These are phyloP conservation scores for Cylindrodendrum hubeiense DNA, from an alignment of 2,329 filamentous ascomycete species.

Conservation along the genomic window DNA sequence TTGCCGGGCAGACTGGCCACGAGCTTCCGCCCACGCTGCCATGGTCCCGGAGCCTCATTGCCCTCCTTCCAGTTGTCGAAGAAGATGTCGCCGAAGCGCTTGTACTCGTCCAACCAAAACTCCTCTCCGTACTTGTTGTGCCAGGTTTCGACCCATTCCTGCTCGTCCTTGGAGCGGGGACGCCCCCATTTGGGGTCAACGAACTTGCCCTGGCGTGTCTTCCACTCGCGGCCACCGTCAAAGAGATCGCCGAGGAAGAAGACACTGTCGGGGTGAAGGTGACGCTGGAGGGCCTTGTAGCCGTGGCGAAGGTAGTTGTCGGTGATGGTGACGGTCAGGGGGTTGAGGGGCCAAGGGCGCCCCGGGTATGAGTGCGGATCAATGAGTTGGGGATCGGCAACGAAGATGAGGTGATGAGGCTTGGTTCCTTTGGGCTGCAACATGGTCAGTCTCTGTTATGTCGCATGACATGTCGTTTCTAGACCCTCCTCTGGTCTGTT, in stretches of 20 bases:
- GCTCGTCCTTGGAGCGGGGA: slow-evolving; percentile 64
- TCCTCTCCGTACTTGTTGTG: slow-evolving; percentile 81
- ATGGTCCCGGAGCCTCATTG: slow-evolving; percentile 65
- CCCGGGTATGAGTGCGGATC: slow-evolving; percentile 96
- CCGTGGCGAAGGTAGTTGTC: slow-evolving; percentile 91
- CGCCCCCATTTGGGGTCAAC: slow-evolving; percentile 70
- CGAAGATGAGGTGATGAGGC: slow-evolving; percentile 86
- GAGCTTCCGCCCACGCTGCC: slow-evolving; percentile 79
- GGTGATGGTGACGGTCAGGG: slow-evolving; percentile 72
- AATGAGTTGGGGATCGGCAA: slow-evolving; percentile 92
- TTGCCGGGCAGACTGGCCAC: slow-evolving; percentile 92
- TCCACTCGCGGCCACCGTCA: slow-evolving; percentile 96
- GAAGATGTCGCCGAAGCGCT: slow-evolving; percentile 88
- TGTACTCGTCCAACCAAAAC: slow-evolving; percentile 90
- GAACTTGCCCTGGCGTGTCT: slow-evolving; percentile 72
- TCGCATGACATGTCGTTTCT: not conserved
- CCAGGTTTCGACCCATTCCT: slow-evolving; percentile 71
- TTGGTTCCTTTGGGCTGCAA: slow-evolving; percentile 78
- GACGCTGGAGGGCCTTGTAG: slow-evolving; percentile 81
- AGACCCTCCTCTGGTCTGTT: not conserved
- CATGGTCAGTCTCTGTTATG: slow-evolving; percentile 32
- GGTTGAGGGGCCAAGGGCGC: slow-evolving; percentile 71
- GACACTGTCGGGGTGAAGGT: slow-evolving; percentile 85
- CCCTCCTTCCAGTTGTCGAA: slow-evolving; percentile 75
- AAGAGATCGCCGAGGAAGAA: slow-evolving; percentile 96